A percentile compares a stretch with the other conserved stretches of the same genome.
phyloP scores from a whole-genome alignment of 106 monocot genomes.

The Chionographis japonica region DNA sequence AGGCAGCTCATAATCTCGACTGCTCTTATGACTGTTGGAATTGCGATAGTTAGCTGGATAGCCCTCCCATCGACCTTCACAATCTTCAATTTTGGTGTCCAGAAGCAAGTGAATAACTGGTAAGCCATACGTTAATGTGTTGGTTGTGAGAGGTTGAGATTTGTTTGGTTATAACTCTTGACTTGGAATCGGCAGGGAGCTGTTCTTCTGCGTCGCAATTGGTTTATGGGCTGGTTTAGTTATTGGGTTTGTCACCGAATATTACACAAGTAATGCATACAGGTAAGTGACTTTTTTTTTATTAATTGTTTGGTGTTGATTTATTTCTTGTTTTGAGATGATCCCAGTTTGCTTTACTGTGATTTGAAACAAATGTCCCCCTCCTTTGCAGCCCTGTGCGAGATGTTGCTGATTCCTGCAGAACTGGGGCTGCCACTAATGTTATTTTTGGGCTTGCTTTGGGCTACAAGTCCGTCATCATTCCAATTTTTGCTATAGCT shows the following conservation, averaged over 20 bases:
- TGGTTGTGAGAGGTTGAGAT: too few species aligned
- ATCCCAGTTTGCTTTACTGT: not conserved
- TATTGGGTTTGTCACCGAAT: constrained; percentile 40
- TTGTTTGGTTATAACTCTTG: not conserved
- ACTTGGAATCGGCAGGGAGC: constrained; percentile 16
- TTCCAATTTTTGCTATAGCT: constrained; percentile 41
- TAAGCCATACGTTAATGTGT: not conserved
- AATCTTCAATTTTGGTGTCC: constrained; percentile 24
- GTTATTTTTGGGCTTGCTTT: constrained; percentile 44
- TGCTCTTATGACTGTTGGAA: constrained; percentile 20
- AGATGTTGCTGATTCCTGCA: constrained; percentile 47
- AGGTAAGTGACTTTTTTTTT: constrained; percentile 11
- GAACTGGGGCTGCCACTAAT: constrained; percentile 43
- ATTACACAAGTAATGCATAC: constrained; percentile 44
- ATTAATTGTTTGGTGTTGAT: not conserved
- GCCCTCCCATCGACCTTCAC: constrained; percentile 19
- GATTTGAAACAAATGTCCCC: not conserved
- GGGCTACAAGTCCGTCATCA: constrained; percentile 42
- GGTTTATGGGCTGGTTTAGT: constrained; percentile 38
- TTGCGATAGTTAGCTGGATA: constrained; percentile 16
- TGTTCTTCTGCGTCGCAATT: constrained; percentile 40
- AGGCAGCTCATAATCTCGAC: constrained; percentile 23
- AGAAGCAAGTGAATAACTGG: constrained; percentile 24
- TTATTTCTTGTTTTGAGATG: not conserved
- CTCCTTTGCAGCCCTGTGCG: constrained; percentile 28